Evolutionary conservation across 805 yeast species (phyloP).

Genomic region (Hanseniaspora thailandica): DNA sequence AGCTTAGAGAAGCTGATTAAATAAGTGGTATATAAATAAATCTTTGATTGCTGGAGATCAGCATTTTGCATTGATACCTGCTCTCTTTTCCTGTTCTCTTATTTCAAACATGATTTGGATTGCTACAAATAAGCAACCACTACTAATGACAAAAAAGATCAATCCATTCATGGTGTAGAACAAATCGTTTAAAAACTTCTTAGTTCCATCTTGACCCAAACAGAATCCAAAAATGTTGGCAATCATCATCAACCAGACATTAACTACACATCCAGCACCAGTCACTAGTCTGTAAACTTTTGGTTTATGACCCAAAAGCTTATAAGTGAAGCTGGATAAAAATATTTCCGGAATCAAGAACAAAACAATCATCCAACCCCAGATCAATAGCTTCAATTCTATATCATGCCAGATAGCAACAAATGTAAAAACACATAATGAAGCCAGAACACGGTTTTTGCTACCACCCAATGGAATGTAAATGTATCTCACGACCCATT

Average conservation of each 20-base stretch:
- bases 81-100: constrained; percentile 73
- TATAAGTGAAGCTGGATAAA: constrained; percentile 37
- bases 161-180: constrained; percentile 61
- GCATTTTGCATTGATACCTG: constrained; percentile 74
- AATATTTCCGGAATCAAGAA: constrained; percentile 78
- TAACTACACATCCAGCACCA: constrained; percentile 75
- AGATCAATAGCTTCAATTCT: constrained; percentile 66
- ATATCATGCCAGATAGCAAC: constrained; percentile 99
- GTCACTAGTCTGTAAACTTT: constrained; percentile 75
- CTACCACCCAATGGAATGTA: constrained; percentile 89
- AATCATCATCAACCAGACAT: constrained; percentile 96
- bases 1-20: constrained; percentile 23
- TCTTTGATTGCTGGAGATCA: constrained; percentile 14
- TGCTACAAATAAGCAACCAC: constrained; percentile 62
- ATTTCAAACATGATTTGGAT: constrained; percentile 90
- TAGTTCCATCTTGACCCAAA: constrained; percentile 77
- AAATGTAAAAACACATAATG: constrained; percentile 78
- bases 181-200: constrained; percentile 53
- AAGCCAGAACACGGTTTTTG: constrained; percentile 55
- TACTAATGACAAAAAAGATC: constrained; percentile 47
- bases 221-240: constrained; percentile 94
- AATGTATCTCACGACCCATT: constrained; percentile 80
- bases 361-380: constrained; percentile 93
- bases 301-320: constrained; percentile 28
- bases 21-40: background rate